phyloP scores from a whole-genome alignment of 2,329 filamentous ascomycete genomes.

The Claviceps sp. region DNA sequence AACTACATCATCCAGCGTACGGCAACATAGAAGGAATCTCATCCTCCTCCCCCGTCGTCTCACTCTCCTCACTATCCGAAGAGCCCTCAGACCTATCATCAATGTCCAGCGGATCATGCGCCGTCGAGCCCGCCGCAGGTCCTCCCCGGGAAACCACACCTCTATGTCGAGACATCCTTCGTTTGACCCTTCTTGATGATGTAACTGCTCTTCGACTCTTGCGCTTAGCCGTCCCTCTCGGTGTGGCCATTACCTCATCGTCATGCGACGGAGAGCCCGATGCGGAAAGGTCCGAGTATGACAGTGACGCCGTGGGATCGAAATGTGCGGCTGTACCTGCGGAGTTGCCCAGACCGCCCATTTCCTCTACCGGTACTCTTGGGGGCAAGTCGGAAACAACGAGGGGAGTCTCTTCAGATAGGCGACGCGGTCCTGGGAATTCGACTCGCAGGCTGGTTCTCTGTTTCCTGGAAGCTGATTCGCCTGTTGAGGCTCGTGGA shows the following conservation, averaged over 20 bases:
- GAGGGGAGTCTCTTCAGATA: background rate
- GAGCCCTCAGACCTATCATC: background rate
- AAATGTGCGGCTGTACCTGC: constrained; percentile 22
- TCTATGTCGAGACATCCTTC: background rate
- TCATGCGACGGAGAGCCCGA: constrained; percentile 4
- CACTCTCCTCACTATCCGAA: constrained; percentile 2
- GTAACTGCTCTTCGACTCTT: constrained; percentile 3
- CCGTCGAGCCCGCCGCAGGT: constrained; percentile 4
- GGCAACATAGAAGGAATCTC: constrained; percentile 16
- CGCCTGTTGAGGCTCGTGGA: background rate
- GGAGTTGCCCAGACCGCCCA: constrained; percentile 22
- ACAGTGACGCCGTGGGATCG: constrained; percentile 20
- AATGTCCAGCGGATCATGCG: constrained; percentile 14
- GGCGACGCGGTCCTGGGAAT: background rate
- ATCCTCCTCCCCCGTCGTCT: constrained; percentile 10
- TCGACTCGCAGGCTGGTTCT: constrained; percentile 8
- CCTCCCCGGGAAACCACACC: background rate
- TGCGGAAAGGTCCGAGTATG: background rate
- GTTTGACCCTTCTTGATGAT: too few relatives aligned
- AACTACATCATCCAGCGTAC: background rate
- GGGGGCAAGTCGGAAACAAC: constrained; percentile 5
- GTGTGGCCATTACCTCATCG: background rate
- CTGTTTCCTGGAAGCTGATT: constrained; percentile 12
- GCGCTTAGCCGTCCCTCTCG: background rate
- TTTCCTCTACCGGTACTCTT: constrained; percentile 18